Evolutionary conservation across 2,329 filamentous ascomycete genomes (phyloP).

Genomic region (Magnaporthales sp.): DNA sequence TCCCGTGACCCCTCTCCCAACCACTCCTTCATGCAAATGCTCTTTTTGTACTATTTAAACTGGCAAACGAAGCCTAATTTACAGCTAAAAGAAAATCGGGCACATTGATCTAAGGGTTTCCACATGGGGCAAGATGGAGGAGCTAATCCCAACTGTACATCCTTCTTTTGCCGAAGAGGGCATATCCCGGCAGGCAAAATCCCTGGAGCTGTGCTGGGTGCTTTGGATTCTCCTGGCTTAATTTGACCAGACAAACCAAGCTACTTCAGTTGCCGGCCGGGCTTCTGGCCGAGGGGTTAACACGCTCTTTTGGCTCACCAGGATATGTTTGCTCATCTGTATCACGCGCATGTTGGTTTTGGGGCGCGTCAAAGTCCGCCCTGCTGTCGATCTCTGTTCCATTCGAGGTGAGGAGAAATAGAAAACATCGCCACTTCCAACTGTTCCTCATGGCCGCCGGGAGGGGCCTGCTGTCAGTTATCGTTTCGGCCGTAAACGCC

Average conservation of each 20-base stretch:
- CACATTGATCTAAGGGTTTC: background rate
- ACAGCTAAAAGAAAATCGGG: background rate
- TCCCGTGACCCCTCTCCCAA: background rate
- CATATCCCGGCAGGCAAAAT: background rate
- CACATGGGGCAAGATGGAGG: background rate
- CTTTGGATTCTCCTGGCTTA: too few species aligned
- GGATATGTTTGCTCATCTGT: background rate
- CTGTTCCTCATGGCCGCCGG: background rate
- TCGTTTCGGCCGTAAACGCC: background rate
- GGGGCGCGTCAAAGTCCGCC: background rate
- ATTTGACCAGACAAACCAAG: too few species aligned
- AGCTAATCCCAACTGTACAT: background rate
- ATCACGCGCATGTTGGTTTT: background rate
- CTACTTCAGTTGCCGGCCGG: background rate
- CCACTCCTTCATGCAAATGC: background rate
- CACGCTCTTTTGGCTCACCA: background rate
- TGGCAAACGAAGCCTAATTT: background rate
- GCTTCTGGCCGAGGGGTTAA: background rate
- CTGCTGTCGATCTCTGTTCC: background rate
- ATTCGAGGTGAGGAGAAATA: background rate
- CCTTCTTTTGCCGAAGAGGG: background rate
- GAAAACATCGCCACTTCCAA: background rate
- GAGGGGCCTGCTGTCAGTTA: background rate
- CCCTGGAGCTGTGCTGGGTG: too few species aligned
- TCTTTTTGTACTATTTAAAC: background rate